A percentile compares a stretch with the other conserved stretches of the same genome.
Conservation (phyloP, 371 early-diverging fungal genomes). For the Coemansia sp. region DNA sequence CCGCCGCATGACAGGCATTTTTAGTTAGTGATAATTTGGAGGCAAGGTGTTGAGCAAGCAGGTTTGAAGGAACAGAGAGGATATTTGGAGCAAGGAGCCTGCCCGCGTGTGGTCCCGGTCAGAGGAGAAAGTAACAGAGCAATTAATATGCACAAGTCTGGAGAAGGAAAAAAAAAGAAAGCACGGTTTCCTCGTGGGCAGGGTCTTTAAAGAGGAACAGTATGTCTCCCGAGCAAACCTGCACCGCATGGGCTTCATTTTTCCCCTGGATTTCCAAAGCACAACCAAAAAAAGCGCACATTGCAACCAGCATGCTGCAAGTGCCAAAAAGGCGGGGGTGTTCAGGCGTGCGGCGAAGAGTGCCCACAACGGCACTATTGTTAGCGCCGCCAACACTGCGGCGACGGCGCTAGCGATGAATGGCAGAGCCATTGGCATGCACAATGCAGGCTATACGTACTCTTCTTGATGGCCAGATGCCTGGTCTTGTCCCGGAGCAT, state of each 20-base stretch:
- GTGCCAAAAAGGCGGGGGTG: not conserved
- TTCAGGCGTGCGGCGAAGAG: not conserved
- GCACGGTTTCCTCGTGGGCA: slow-evolving; percentile 7
- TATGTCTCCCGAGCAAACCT: not conserved
- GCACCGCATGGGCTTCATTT: slow-evolving; percentile 2
- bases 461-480: slow-evolving; percentile 37
- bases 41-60: not conserved
- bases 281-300: slow-evolving; percentile 5
- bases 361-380: not conserved
- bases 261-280: slow-evolving; percentile 2
- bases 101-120: too few relatives aligned
- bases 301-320: not conserved
- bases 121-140: slow-evolving; percentile 4
- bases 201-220: not conserved
- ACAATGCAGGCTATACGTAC: slow-evolving; percentile 14
- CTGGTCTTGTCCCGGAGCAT: slow-evolving; percentile 45
- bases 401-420: too few relatives aligned
- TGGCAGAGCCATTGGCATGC: not conserved
- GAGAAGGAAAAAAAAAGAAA: slow-evolving; percentile 8
- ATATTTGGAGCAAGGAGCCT: not conserved
- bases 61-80: not conserved
- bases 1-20: slow-evolving; percentile 35
- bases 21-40: not conserved
- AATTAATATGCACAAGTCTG: not conserved
- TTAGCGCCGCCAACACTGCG: too few relatives aligned